These are phyloP conservation scores for Acanthamoeba lenticulata DNA, from an alignment of 208 protist species.

Conservation along the genomic window DNA sequence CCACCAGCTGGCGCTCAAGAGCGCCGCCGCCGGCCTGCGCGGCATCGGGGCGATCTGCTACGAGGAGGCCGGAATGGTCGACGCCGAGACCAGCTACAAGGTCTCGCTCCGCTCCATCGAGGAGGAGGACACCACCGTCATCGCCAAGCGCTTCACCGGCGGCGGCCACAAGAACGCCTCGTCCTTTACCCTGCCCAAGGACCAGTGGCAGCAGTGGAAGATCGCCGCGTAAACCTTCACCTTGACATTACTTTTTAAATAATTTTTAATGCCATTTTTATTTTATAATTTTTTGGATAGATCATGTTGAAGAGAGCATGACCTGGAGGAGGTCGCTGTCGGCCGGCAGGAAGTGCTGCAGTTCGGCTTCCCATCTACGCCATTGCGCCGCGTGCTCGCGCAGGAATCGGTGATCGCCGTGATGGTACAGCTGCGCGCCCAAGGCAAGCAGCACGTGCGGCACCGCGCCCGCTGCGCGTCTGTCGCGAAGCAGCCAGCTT, in stretches of 20 bases:
- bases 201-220: conserved; percentile 18
- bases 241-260: neutral
- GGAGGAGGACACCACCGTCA: conserved; percentile 25
- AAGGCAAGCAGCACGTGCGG: too few relatives aligned
- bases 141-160: neutral
- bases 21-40: neutral
- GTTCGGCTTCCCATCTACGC: too few relatives aligned
- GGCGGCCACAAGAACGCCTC: conserved; percentile 40
- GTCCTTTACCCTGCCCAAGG: conserved; percentile 8
- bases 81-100: conserved; percentile 30
- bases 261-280: too few relatives aligned
- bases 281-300: too few relatives aligned
- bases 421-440: too few relatives aligned
- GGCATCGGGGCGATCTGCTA: conserved; percentile 25
- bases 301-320: too few relatives aligned
- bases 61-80: conserved; percentile 10
- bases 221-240: neutral
- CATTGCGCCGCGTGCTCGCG: too few relatives aligned
- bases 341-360: too few relatives aligned
- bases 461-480: too few relatives aligned
- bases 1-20: conserved; percentile 35
- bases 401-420: too few relatives aligned
- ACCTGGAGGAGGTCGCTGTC: too few relatives aligned
- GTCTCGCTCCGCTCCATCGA: neutral
- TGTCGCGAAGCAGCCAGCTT: too few relatives aligned